These are phyloP conservation scores for Cryptosporidium viatorum DNA, from an alignment of 169 alveolate species.

Conservation along the genomic window DNA sequence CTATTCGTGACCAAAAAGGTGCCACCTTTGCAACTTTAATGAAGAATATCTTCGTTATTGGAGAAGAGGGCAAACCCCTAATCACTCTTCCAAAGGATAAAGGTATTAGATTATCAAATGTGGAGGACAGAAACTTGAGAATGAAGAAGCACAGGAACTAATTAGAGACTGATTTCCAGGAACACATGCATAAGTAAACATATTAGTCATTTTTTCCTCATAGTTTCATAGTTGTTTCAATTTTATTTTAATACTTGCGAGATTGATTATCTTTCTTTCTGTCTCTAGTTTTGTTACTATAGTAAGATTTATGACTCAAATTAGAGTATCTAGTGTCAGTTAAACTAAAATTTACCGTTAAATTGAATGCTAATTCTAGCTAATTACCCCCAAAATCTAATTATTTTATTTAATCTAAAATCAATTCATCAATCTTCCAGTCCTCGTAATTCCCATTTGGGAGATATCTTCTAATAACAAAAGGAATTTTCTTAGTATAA, in stretches of 20 bases:
- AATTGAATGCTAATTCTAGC: background rate
- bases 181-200: background rate
- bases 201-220: slow-evolving; percentile 4
- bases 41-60: slow-evolving; percentile 95
- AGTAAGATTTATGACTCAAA: background rate
- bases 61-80: slow-evolving; percentile 93
- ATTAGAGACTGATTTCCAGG: slow-evolving; percentile 1
- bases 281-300: background rate
- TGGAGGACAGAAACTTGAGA: slow-evolving; percentile 91
- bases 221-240: slow-evolving; percentile 40
- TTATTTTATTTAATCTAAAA: slow-evolving; percentile 82
- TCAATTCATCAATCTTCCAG: slow-evolving; percentile 95
- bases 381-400: background rate
- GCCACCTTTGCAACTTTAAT: slow-evolving; percentile 96
- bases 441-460: slow-evolving; percentile 99
- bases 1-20: slow-evolving; percentile 90
- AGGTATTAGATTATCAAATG: slow-evolving; percentile 91
- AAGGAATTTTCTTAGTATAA: slow-evolving; percentile 96
- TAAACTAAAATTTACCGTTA: background rate
- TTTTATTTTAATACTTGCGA: slow-evolving; percentile 22
- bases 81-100: slow-evolving; percentile 93
- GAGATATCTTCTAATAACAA: slow-evolving; percentile 96
- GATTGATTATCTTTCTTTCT: slow-evolving; percentile 25
- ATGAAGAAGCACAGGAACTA: slow-evolving; percentile 79
- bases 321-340: background rate